Evolutionary conservation across 352 stramenopile genomes (phyloP).

Genomic region (Phytophthora boehmeriae): DNA sequence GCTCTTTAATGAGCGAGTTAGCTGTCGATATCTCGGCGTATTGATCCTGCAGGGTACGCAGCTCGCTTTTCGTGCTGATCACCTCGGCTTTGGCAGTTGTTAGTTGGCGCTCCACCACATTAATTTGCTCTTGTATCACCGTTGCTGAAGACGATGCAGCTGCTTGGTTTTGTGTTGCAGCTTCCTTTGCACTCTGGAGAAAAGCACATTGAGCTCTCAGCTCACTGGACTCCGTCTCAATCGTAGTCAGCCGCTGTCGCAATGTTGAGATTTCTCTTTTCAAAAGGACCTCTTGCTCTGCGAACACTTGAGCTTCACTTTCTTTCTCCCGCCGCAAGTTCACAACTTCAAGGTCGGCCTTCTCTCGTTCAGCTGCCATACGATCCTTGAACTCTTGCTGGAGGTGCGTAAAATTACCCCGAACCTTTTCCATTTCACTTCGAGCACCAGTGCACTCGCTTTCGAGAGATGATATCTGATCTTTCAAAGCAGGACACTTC

Average conservation of each 20-base stretch:
- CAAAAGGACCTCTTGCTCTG: slow-evolving; percentile 17
- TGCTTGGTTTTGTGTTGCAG: slow-evolving; percentile 3
- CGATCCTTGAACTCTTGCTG: slow-evolving; percentile 10
- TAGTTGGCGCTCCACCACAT: slow-evolving; percentile 22
- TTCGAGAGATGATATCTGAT: slow-evolving; percentile 22
- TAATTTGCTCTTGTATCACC: slow-evolving; percentile 13
- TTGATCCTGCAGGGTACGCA: slow-evolving; percentile 38
- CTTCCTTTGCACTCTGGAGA: slow-evolving; percentile 22
- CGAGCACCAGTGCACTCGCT: slow-evolving; percentile 13
- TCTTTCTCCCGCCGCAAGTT: slow-evolving; percentile 15
- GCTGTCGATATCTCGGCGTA: slow-evolving; percentile 27
- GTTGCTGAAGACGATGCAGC: slow-evolving; percentile 7
- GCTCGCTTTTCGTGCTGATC: slow-evolving; percentile 26
- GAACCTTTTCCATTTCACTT: slow-evolving; percentile 15
- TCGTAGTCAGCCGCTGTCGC: slow-evolving; percentile 12
- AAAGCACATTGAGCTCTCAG: slow-evolving; percentile 13
- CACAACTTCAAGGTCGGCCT: not conserved
- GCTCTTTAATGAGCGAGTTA: slow-evolving; percentile 46
- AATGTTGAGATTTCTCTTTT: slow-evolving; percentile 20
- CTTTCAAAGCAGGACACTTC: slow-evolving; percentile 18
- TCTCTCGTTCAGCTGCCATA: slow-evolving; percentile 9
- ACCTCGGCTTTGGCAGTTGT: slow-evolving; percentile 20
- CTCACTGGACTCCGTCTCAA: slow-evolving; percentile 18
- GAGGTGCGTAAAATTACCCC: slow-evolving; percentile 9
- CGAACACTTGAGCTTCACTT: slow-evolving; percentile 17